phyloP scores from a whole-genome alignment of 257 asterid genomes.

The Parsonsia alboflavescens region DNA sequence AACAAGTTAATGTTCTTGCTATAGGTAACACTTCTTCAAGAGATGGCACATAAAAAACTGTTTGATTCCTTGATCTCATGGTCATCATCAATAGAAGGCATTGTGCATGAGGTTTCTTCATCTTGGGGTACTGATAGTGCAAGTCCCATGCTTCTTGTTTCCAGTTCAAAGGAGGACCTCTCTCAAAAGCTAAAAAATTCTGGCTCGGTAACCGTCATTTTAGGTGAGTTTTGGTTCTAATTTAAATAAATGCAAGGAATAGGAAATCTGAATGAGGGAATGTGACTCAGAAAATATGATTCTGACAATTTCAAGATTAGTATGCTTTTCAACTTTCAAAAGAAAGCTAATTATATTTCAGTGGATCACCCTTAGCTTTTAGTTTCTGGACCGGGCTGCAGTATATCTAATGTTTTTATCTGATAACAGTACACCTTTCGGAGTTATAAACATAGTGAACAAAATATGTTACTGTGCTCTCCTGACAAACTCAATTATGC shows the following conservation, averaged over 20 bases:
- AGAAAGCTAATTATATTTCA: neutral
- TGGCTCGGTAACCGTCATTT: constrained; percentile 49
- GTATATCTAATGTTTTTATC: neutral
- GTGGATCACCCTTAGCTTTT: neutral
- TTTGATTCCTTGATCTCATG: constrained; percentile 33
- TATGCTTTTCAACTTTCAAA: neutral
- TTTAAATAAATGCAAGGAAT: neutral
- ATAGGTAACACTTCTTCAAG: constrained; percentile 59
- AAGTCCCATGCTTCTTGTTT: constrained; percentile 45
- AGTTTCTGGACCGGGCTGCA: neutral
- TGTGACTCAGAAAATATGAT: neutral
- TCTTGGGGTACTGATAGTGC: constrained; percentile 47
- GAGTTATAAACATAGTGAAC: neutral
- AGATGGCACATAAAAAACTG: constrained; percentile 40
- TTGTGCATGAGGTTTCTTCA: constrained; percentile 36
- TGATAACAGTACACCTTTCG: neutral
- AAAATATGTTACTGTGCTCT: neutral
- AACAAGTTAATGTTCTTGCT: constrained; percentile 19
- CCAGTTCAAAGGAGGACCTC: constrained; percentile 37
- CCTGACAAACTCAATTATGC: neutral
- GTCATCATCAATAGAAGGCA: constrained; percentile 43
- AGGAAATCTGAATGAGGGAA: neutral
- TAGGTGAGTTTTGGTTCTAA: constrained; percentile 47
- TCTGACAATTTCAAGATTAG: neutral
- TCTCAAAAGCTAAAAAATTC: constrained; percentile 28